Percentiles rank a stretch among this genome's conserved stretches.
Evolutionary conservation across 768 basidiomycete genomes (phyloP).

Genomic region (Phylloporus arenicola): DNA sequence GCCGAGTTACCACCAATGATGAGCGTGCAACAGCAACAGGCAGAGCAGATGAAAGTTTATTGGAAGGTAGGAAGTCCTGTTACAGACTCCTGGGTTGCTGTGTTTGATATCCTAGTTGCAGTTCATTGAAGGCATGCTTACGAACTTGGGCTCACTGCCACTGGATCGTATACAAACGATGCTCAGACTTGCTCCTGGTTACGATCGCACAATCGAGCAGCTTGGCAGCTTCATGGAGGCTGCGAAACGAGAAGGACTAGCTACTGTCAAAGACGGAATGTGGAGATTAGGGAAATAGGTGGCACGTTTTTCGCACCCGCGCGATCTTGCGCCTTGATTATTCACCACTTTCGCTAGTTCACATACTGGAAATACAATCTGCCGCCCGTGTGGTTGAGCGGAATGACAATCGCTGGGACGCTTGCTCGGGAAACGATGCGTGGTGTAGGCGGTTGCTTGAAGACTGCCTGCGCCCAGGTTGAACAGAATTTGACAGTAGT

Average conservation of each 20-base stretch:
- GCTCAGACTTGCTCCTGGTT: slow-evolving; percentile 79
- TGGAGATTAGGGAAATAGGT: slow-evolving; percentile 48
- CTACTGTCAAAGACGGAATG: slow-evolving; percentile 62
- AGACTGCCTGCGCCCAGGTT: neutral
- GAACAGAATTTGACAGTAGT: too few relatives aligned
- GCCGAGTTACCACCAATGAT: slow-evolving; percentile 46
- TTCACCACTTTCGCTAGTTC: neutral
- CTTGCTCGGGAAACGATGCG: neutral
- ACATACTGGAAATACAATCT: neutral
- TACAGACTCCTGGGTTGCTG: neutral
- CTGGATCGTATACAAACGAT: slow-evolving; percentile 84
- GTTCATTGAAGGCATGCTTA: slow-evolving; percentile 92
- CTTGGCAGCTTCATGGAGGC: slow-evolving; percentile 76
- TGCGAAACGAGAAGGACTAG: slow-evolving; percentile 69
- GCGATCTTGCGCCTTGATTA: neutral
- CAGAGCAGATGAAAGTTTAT: slow-evolving; percentile 80
- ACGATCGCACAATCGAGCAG: slow-evolving; percentile 76
- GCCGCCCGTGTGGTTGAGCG: neutral
- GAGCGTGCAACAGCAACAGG: slow-evolving; percentile 66
- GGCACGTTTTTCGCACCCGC: neutral
- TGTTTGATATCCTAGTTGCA: slow-evolving; percentile 24
- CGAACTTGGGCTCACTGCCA: slow-evolving; percentile 71
- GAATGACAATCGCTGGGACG: neutral
- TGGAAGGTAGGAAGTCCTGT: slow-evolving; percentile 60
- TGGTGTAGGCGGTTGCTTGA: neutral